Evolutionary conservation across 495 filamentous ascomycete genomes (phyloP), one percentile per base, ranked within the genome.

Genomic region (Glonium stellatum): DNA sequence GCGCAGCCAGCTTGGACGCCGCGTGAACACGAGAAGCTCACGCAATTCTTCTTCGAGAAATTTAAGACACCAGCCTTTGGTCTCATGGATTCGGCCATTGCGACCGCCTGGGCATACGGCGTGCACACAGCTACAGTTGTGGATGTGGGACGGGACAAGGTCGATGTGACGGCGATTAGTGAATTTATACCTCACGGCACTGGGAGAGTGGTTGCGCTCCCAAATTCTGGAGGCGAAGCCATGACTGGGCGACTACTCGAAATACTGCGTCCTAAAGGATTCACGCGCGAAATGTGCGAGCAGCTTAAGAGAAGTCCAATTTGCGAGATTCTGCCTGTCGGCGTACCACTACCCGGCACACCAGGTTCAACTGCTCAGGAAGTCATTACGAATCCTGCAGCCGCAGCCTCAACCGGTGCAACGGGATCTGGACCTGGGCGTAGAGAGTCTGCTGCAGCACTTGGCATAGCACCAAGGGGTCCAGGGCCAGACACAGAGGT

Each of bases 41-140:
- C 91, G 4, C 88, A 89, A 58, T 98, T 96, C 74, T 81, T 97
- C 62, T 98, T 98, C 65, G 93, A 97, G 73, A 91, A 91, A 73
- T 96, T 96, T 71, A 96, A 93, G 76, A 90, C 87, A 0, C 93
- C 93, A 0, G 90, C 87, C 0, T 87, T 98, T 54, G 88, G 83
- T 55, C 72, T 97, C 41, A 86, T 97, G 77, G 87, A 97, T 71
- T 82, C 88, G 52, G 90, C 88, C 0, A 71, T 93, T 18, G 90
- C 92, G 8, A 83, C 87, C 0, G 84, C 86, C 63, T 97, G 90
- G 69, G 93, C 89, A 1, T 88, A 90, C 56, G 90, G 89, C 46
- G 80, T 83, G 60, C 71, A 80, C 23, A 88, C 81, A 37, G 83
- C 91, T 57, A 92, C 88, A 0, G 80, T 98, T 3, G 80, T 98